These are phyloP conservation scores for Cymbopogon citratus DNA, from an alignment of 176 grass and related monocot species.

Conservation along the genomic window DNA sequence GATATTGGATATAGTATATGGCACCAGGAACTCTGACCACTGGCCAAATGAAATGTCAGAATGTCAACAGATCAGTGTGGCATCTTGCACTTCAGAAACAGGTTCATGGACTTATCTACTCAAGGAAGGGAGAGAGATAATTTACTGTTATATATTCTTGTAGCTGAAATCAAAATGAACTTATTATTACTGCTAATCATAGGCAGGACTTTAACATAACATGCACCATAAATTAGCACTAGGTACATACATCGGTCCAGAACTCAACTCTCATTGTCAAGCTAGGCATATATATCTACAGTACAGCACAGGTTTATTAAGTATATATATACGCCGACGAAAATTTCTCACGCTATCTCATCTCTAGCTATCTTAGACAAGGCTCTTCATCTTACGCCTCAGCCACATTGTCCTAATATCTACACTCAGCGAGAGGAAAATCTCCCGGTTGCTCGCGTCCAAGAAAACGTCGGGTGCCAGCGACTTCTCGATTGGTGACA, in stretches of 20 bases:
- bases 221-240: slow-evolving; percentile 23
- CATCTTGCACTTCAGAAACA: neutral
- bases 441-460: slow-evolving; percentile 50
- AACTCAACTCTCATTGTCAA: neutral
- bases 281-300: slow-evolving; percentile 46
- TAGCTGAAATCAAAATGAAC: neutral
- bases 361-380: slow-evolving; percentile 44
- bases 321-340: slow-evolving; percentile 7
- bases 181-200: slow-evolving; percentile 14
- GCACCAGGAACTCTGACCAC: neutral
- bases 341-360: slow-evolving; percentile 31
- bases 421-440: slow-evolving; percentile 50
- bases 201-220: slow-evolving; percentile 14
- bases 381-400: slow-evolving; percentile 51
- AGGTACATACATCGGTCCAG: slow-evolving; percentile 28
- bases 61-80: too few relatives aligned
- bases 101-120: neutral
- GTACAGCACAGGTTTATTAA: slow-evolving; percentile 26
- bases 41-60: neutral
- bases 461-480: slow-evolving; percentile 53
- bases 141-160: neutral
- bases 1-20: too few relatives aligned
- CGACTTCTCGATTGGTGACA: slow-evolving; percentile 46
- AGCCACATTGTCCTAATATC: slow-evolving; percentile 61
- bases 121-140: neutral